Evolutionary conservation across 257 asterid species (phyloP).

Genomic region (Solanum appendiculatum): DNA sequence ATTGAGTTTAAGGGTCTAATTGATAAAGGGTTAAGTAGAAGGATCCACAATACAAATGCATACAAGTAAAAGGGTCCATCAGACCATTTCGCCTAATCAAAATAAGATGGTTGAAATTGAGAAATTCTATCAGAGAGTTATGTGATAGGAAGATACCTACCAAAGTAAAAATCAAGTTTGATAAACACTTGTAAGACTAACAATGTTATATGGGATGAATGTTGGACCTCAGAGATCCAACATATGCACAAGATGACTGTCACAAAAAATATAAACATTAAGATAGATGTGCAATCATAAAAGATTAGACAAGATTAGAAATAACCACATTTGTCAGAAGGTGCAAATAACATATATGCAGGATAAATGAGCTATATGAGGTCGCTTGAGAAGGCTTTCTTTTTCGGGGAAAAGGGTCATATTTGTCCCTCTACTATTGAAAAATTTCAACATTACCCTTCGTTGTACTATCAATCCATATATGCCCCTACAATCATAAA

Average conservation of each 20-base stretch:
- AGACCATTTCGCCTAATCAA: no score
- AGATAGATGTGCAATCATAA: background rate
- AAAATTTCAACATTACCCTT: background rate
- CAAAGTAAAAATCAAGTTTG: background rate
- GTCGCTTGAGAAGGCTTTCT: background rate
- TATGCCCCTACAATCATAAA: background rate
- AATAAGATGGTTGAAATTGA: background rate
- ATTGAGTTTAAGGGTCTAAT: no score
- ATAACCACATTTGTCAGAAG: background rate
- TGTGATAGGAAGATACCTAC: background rate
- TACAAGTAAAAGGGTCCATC: no score
- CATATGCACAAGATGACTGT: background rate
- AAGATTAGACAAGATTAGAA: background rate
- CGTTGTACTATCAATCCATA: background rate
- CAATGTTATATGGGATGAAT: background rate
- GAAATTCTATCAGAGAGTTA: background rate
- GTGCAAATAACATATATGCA: background rate
- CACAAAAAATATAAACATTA: background rate
- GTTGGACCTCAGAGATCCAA: background rate
- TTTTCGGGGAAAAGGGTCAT: background rate
- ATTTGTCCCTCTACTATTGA: background rate
- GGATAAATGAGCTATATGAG: background rate
- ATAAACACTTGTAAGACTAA: background rate
- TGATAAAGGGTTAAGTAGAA: no score
- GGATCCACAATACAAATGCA: no score